phyloP scores from a whole-genome alignment of 768 basidiomycete species.

The Pholiota molesta region DNA sequence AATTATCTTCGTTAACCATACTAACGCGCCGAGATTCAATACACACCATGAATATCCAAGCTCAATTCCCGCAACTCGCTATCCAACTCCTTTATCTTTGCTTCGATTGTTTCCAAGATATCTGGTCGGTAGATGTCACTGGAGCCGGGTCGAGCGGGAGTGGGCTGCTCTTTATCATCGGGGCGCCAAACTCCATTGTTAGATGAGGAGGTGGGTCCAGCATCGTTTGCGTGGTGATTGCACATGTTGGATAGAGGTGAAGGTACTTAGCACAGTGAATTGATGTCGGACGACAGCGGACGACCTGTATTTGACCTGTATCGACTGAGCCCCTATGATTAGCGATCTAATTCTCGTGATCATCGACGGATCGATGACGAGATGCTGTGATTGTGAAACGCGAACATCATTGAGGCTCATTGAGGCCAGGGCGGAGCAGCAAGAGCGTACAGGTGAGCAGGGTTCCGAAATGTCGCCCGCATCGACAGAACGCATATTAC shows the following conservation, averaged over 20 bases:
- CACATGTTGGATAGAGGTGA: constrained; percentile 22
- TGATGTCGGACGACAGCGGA: no score
- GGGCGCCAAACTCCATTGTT: constrained; percentile 45
- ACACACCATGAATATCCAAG: constrained; percentile 70
- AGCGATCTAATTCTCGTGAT: background rate
- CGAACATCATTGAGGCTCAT: no score
- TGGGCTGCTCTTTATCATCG: constrained; percentile 29
- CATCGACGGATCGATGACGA: background rate
- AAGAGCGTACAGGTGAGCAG: background rate
- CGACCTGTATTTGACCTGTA: no score
- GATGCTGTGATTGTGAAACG: background rate
- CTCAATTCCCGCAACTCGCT: constrained; percentile 61
- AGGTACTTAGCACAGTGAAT: background rate
- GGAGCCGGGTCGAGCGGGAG: constrained; percentile 33
- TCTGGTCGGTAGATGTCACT: constrained; percentile 54
- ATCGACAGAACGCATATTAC: background rate
- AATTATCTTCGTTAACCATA: background rate
- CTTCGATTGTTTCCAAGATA: constrained; percentile 62
- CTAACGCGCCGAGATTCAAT: background rate
- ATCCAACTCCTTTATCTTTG: constrained; percentile 54
- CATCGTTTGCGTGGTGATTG: constrained; percentile 20
- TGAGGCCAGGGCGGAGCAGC: background rate
- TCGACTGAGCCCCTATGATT: background rate
- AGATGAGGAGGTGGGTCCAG: constrained; percentile 3
- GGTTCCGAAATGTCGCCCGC: background rate